phyloP scores from a whole-genome alignment of 2,329 filamentous ascomycete genomes.

The Pseudogymnoascus sp. region DNA sequence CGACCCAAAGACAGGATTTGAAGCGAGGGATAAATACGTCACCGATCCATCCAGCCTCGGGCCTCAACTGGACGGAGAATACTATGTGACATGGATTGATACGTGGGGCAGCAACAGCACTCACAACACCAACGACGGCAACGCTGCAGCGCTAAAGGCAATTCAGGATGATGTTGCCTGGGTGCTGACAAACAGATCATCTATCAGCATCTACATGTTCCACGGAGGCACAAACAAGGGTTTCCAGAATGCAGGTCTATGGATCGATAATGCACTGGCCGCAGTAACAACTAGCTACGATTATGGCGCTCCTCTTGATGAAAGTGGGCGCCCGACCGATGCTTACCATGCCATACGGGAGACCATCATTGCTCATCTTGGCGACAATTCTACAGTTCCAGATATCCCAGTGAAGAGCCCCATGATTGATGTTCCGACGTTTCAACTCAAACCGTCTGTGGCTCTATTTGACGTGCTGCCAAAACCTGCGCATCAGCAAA shows the following conservation, averaged over 20 bases:
- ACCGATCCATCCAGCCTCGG: slow-evolving; percentile 37
- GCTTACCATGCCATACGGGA: slow-evolving; percentile 36
- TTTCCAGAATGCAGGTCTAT: slow-evolving; percentile 40
- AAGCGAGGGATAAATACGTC: slow-evolving; percentile 36
- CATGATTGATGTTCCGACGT: slow-evolving; percentile 29
- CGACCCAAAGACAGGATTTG: slow-evolving; percentile 34
- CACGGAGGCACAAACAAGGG: slow-evolving; percentile 46
- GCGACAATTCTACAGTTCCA: slow-evolving; percentile 31
- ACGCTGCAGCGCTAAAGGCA: slow-evolving; percentile 21
- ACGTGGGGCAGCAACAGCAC: slow-evolving; percentile 35
- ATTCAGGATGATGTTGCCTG: slow-evolving; percentile 32
- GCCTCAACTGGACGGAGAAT: slow-evolving; percentile 42
- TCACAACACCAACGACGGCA: slow-evolving; percentile 31
- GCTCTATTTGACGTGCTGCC: slow-evolving; percentile 34
- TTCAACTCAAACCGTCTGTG: slow-evolving; percentile 32
- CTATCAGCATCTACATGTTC: slow-evolving; percentile 46
- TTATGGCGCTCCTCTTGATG: slow-evolving; percentile 43
- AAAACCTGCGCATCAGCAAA: slow-evolving; percentile 19
- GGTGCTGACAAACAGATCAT: slow-evolving; percentile 33
- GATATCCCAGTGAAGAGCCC: slow-evolving; percentile 30
- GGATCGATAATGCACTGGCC: slow-evolving; percentile 32
- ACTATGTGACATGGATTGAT: slow-evolving; percentile 39
- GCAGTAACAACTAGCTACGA: slow-evolving; percentile 43
- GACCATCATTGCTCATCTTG: slow-evolving; percentile 33
- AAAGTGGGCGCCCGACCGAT: slow-evolving; percentile 40